Evolutionary conservation across 192 early-diverging fungal species (phyloP), one percentile per base, ranked within the genome.

Genomic region (Pilaira anomala): DNA sequence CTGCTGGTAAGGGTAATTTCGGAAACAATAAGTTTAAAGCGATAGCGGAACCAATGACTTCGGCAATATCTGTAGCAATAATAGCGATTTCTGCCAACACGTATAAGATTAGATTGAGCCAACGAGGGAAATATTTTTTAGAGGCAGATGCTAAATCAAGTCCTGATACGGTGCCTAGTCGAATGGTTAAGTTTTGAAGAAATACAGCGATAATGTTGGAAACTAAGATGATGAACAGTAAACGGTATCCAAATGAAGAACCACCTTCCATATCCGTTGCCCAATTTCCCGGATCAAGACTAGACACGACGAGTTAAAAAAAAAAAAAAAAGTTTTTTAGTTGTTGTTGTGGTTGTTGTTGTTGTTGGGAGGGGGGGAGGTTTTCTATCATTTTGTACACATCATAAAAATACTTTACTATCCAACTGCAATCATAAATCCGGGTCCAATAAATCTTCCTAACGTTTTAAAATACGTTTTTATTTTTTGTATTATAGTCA

Each of bases 241-340:
- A 73, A 24, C 77, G 76, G 64, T 93, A 93, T 14, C 86, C 86
- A 67, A 82, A 93, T 41, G 80, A 66, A 26, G 87, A 87, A 24
- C 92, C 92, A 54, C 87, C 92, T 30, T 83, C 76, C 14, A 90
- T 77, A 72, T 91, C 89, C 6, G 88, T 90, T 2, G 91, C 91
- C 91, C 91, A 93, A 77, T 93, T 93, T 42, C 91, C 91, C 36
- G 91, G 91, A 78, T 93, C 91, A 67, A 87, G n/a, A 41, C 67
- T 69, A n/a, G n/a, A n/a, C n/a, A n/a, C n/a, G n/a, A n/a, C n/a
- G n/a, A n/a, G n/a, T n/a, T n/a, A n/a, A n/a, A n/a, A n/a, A 51
- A 46, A 13, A 54, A 7, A 11, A 28, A 25, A 16, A 42, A 9
- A 33, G 19, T 22, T 21, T 3, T n/a, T 25, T 41, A 33, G 33